These are phyloP conservation scores for Dissophora globulifera DNA, from an alignment of 192 early-diverging fungal genomes.

Conservation along the genomic window DNA sequence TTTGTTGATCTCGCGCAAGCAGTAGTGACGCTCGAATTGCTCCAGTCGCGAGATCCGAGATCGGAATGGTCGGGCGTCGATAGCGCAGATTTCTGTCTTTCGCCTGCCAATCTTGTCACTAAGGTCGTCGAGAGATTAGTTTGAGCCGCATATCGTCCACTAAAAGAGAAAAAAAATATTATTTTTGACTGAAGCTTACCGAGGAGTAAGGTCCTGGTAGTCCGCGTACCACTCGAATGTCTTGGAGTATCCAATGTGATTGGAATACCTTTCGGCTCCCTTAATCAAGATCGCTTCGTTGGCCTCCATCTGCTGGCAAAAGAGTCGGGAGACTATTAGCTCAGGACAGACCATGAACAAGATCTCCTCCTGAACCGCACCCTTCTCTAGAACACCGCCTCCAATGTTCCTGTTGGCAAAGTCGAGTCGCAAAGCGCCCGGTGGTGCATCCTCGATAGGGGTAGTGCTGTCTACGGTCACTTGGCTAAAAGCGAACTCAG, in stretches of 20 bases:
- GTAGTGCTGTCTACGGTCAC: conserved; percentile 22
- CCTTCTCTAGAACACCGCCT: conserved; percentile 36
- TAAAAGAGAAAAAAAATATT: background rate
- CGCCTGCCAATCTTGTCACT: conserved; percentile 43
- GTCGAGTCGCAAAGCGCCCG: conserved; percentile 39
- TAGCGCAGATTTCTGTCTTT: conserved; percentile 38
- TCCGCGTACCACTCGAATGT: conserved; percentile 47
- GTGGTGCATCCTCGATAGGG: conserved; percentile 35
- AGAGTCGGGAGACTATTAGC: conserved; percentile 38
- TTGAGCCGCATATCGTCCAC: background rate
- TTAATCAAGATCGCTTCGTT: conserved; percentile 50
- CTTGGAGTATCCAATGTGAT: conserved; percentile 50
- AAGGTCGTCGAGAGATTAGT: too few relatives aligned
- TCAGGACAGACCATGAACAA: conserved; percentile 53
- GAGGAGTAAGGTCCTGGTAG: conserved; percentile 30
- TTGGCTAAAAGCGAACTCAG: conserved; percentile 4
- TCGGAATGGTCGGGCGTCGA: conserved; percentile 46
- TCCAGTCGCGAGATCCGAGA: conserved; percentile 36
- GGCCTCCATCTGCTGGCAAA: conserved; percentile 30
- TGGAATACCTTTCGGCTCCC: conserved; percentile 39
- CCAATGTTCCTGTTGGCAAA: conserved; percentile 53
- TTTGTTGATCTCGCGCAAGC: conserved; percentile 49
- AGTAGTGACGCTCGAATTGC: conserved; percentile 28
- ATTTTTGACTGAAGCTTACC: conserved; percentile 4
- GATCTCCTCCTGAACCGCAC: conserved; percentile 49